A percentile compares a stretch with the other conserved stretches of the same genome.
These are phyloP conservation scores for Pseudocercospora eumusae DNA, from an alignment of 2,329 filamentous ascomycete species.

Conservation along the genomic window DNA sequence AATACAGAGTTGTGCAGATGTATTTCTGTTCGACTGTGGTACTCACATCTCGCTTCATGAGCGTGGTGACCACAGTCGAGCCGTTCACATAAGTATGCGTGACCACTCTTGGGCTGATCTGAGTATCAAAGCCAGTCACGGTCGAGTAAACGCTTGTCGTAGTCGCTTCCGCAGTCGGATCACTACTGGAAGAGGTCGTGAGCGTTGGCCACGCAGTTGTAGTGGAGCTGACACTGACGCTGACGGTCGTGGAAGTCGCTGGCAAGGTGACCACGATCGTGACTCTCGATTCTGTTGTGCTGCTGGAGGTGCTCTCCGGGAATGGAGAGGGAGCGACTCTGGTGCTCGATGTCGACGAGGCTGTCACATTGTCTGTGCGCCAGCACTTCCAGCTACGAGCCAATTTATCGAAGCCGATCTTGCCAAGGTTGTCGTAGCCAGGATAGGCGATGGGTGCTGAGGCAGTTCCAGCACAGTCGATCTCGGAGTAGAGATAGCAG, in stretches of 20 bases:
- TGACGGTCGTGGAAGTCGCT: neutral
- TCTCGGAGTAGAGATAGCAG: constrained; percentile 19
- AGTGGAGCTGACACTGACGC: neutral
- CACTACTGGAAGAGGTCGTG: neutral
- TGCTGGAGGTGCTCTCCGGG: neutral
- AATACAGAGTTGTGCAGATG: neutral
- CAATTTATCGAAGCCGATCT: constrained; percentile 11
- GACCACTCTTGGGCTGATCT: neutral
- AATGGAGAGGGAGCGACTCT: neutral
- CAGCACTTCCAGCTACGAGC: constrained; percentile 20
- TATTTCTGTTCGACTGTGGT: neutral
- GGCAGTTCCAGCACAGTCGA: constrained; percentile 12
- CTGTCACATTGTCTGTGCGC: constrained; percentile 2
- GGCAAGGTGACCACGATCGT: neutral
- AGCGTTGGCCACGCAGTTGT: neutral
- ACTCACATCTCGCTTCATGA: constrained; percentile 10
- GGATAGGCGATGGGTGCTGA: constrained; percentile 15
- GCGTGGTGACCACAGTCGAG: constrained; percentile 3
- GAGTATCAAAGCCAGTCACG: neutral
- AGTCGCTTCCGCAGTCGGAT: neutral
- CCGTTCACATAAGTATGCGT: constrained; percentile 12
- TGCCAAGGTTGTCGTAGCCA: constrained; percentile 12
- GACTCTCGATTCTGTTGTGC: neutral
- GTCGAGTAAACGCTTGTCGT: neutral
- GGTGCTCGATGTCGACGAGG: neutral